Evolutionary conservation across 2,329 filamentous ascomycete genomes (phyloP), one percentile per base, ranked within the genome.

Genomic region (Exophiala alcalophila): DNA sequence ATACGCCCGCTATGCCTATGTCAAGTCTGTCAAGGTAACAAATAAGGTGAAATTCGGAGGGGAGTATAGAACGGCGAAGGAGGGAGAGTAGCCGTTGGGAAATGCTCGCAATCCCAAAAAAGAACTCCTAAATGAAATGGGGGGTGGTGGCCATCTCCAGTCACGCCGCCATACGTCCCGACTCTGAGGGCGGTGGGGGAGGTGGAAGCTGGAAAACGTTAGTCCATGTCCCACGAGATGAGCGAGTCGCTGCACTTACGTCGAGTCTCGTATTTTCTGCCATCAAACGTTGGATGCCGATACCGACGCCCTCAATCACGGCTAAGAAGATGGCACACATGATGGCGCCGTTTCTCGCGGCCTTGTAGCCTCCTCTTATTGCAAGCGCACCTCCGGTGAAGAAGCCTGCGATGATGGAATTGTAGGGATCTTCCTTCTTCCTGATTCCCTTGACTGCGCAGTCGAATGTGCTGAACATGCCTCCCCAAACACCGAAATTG

Each of bases 401-500:
- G 76, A 96, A 96, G 40, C 92, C 92, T 28, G 91, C 92, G 58
- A 91, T 94, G 65, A 98, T 97, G 60, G 90, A 89, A 71, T 97
- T 97, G 73, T 89, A 97, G 10, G 92, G 89, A 65, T 97, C 92
- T 68, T 98, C 92, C 82, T 96, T 97, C 76, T 92, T 87, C 54
- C 89, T 76, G 43, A 91, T 73, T 44, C 91, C 91, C 76, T 97
- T 98, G 50, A 96, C 86, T 15, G 90, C 86, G 73, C 92, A 98
- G 71, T 98, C 92, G 62, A 91, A 97, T 50, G 88, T 94, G 59
- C 83, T 88, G 76, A 97, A 97, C 44, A 97, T 73, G 55, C 92
- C 92, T 63, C 92, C 91, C 91, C 92, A 97, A 44, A 94, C 88
- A 59, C 91, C 91, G 60, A 97, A 98, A 75, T 98, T 98, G 61